Conservation (phyloP, 495 filamentous ascomycete genomes). For the Copromyces sp. region DNA sequence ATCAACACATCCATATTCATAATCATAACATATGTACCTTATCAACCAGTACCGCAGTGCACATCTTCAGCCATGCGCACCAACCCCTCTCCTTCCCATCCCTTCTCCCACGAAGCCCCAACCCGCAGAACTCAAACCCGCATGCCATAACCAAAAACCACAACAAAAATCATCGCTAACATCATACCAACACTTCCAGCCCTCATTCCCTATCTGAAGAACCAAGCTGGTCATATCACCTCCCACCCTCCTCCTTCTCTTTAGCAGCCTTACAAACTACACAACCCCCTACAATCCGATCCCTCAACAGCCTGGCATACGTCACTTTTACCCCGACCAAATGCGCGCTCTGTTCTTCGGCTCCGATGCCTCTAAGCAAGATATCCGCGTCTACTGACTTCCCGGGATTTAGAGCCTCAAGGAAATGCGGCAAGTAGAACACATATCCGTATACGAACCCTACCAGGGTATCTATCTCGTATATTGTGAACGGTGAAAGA, state of each 20-base stretch:
- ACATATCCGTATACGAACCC: conserved; percentile 88
- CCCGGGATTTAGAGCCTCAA: conserved; percentile 38
- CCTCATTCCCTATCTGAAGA: no score
- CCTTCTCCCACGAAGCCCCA: neutral
- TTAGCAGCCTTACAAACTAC: conserved; percentile 42
- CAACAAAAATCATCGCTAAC: no score
- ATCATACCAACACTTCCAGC: no score
- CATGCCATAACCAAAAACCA: no score
- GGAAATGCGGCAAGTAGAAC: conserved; percentile 78
- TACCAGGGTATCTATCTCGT: conserved; percentile 68
- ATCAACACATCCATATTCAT: neutral
- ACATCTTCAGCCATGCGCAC: neutral
- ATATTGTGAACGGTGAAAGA: conserved; percentile 44
- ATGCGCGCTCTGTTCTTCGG: conserved; percentile 30
- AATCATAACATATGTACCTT: neutral
- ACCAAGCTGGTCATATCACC: no score
- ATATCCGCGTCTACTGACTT: conserved; percentile 20
- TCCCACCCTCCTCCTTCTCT: neutral
- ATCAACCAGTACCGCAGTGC: neutral
- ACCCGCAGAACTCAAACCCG: no score
- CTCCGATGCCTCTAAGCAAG: conserved; percentile 17
- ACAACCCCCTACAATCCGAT: conserved; percentile 60
- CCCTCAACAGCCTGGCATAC: conserved; percentile 70
- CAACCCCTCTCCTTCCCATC: neutral
- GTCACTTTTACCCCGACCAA: conserved; percentile 80